Evolutionary conservation across 257 asterid species (phyloP), one percentile per base, ranked within the genome.

Genomic region (Plectranthus barbatus): DNA sequence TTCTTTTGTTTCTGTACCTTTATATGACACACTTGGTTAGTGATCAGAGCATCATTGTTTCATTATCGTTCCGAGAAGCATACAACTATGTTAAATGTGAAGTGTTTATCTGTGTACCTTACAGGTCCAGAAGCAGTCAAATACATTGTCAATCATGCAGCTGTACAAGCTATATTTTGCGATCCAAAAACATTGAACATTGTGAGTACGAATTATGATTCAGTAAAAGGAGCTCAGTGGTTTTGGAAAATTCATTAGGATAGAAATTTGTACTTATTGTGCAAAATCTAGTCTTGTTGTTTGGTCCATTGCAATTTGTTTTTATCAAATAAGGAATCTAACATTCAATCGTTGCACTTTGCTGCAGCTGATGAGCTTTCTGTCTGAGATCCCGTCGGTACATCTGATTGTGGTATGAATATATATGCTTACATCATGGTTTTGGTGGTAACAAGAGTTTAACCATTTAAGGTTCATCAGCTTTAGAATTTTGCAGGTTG

Each of bases 101-200:
- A 19, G 14, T 48, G 63, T 59, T 50, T 60, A 40, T 31, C n/a
- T 19, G 15, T 55, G 72, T 51, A 8, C 21, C 12, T 6, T 42
- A 60, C 79, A 86, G 95, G 95, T 74, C 91, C 89, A 15, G 91
- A 84, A 23, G 89, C 91, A 46, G 91, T 86, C 41, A 80, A 79
- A 57, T 86, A 74, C 75, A 78, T 86, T 44, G 83, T 78, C 60
- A 81, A 86, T 70, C 95, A 84, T 71, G 87, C 89, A 37, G 73
- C 76, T 41, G 39, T 82, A 70, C 74, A 70, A 80, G 86, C 85
- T 34, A 72, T 86, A 66, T 83, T 84, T 65, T 86, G 95, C 61
- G 81, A 72, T 36, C 77, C 83, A 20, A 74, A 76, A 56, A 81
- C 86, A 6, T 69, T 80, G 52, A 70, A 76, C 39, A 69, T 33